Percentiles rank a stretch among this genome's conserved stretches.
phyloP scores from a whole-genome alignment of 768 basidiomycete genomes.

The Mycena galericulata region DNA sequence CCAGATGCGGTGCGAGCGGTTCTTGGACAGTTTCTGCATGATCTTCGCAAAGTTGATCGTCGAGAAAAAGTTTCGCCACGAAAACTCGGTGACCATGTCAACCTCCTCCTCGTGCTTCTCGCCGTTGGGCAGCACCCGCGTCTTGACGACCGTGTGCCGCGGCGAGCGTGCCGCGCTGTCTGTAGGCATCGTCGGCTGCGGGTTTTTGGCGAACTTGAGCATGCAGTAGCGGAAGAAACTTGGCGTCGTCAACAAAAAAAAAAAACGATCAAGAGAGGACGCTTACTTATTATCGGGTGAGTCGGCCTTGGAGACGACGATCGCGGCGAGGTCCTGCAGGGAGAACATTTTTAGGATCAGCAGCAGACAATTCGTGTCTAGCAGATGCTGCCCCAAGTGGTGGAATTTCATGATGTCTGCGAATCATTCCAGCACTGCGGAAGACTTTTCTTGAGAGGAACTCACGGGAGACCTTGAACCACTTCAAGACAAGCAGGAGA shows the following conservation, averaged over 20 bases:
- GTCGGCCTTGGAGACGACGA: conserved; percentile 91
- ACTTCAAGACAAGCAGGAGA: conserved; percentile 88
- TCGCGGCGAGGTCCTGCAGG: conserved; percentile 88
- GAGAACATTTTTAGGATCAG: conserved; percentile 98
- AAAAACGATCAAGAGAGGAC: neutral
- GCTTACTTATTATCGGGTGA: conserved; percentile 84
- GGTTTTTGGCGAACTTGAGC: conserved; percentile 76
- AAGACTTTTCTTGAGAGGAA: too few relatives aligned
- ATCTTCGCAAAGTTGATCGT: conserved; percentile 98
- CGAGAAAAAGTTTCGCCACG: conserved; percentile 98
- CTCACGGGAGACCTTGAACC: conserved; percentile 99
- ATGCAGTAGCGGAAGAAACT: conserved; percentile 98
- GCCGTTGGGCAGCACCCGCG: conserved; percentile 75
- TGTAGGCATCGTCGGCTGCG: conserved; percentile 68
- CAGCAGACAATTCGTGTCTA: conserved; percentile 95
- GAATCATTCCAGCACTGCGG: neutral
- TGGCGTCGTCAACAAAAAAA: neutral
- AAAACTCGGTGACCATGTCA: conserved; percentile 93
- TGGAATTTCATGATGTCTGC: conserved; percentile 98
- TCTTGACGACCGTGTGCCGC: conserved; percentile 68
- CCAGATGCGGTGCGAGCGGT: conserved; percentile 92
- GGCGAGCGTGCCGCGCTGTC: conserved; percentile 74
- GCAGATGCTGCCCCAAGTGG: conserved; percentile 93
- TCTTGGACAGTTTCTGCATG: conserved; percentile 97
- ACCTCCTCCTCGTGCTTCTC: conserved; percentile 87